Percentiles rank a stretch among this genome's conserved stretches.
These are phyloP conservation scores for Microbotryum scabiosae DNA, from an alignment of 1,284 basidiomycete species.

Conservation along the genomic window DNA sequence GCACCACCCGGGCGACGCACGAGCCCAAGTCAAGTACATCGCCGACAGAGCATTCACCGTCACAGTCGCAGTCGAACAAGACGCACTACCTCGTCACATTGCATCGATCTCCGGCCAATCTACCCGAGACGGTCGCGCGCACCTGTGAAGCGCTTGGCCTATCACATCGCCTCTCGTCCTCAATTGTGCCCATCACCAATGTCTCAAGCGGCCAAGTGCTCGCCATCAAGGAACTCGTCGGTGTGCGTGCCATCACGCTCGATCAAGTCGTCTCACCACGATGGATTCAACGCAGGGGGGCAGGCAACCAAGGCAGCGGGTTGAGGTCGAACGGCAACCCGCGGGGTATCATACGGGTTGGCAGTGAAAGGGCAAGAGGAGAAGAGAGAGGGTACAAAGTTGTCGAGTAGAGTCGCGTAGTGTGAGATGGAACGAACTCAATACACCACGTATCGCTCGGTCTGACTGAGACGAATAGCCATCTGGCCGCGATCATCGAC, in stretches of 20 bases:
- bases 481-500: too few species aligned
- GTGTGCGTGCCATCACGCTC: neutral
- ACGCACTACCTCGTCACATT: constrained; percentile 30
- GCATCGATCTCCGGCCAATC: constrained; percentile 23
- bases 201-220: constrained; percentile 21
- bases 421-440: too few species aligned
- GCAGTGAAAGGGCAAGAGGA: constrained; percentile 24
- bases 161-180: constrained; percentile 21
- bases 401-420: neutral
- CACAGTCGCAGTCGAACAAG: neutral
- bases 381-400: constrained; percentile 29
- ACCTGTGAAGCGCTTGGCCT: constrained; percentile 22
- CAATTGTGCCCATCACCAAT: constrained; percentile 23
- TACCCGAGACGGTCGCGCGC: neutral
- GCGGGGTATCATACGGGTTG: constrained; percentile 19
- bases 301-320: constrained; percentile 21
- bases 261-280: neutral
- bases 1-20: too few species aligned
- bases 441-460: too few species aligned
- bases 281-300: constrained; percentile 17
- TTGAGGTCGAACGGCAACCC: constrained; percentile 5
- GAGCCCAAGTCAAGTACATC: too few species aligned
- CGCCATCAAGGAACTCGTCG: constrained; percentile 24
- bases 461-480: too few species aligned
- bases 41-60: neutral